Evolutionary conservation across 2,329 filamentous ascomycete species (phyloP).

Genomic region (Xylariaceae sp.): DNA sequence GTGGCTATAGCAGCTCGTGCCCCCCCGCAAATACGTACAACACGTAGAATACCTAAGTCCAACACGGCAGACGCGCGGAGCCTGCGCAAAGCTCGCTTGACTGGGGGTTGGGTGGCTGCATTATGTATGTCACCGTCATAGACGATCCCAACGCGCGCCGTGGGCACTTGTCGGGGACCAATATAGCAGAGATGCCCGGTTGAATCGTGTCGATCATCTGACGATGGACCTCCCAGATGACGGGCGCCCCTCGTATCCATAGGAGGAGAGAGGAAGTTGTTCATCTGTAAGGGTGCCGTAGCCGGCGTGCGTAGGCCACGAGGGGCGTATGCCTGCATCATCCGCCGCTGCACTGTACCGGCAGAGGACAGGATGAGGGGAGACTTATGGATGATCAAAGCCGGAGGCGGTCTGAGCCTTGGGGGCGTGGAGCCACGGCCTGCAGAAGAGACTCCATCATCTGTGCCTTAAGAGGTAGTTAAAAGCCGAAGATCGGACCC

Average conservation of each 20-base stretch:
- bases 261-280: slow-evolving; percentile 7
- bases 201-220: slow-evolving; percentile 30
- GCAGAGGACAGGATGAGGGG: slow-evolving; percentile 3
- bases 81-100: slow-evolving; percentile 12
- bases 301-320: slow-evolving; percentile 10
- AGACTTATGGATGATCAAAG: background rate
- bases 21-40: background rate
- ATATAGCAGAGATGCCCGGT: slow-evolving; percentile 27
- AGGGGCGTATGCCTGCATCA: slow-evolving; percentile 7
- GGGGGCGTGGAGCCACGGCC: slow-evolving; percentile 6
- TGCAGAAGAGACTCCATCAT: slow-evolving; percentile 2
- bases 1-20: slow-evolving; percentile 14
- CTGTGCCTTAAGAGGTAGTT: background rate
- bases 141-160: slow-evolving; percentile 18
- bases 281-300: slow-evolving; percentile 10
- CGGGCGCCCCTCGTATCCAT: slow-evolving; percentile 10
- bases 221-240: slow-evolving; percentile 21
- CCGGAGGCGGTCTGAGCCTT: background rate
- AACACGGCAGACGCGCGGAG: slow-evolving; percentile 6
- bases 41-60: background rate
- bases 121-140: slow-evolving; percentile 13
- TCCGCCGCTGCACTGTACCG: slow-evolving; percentile 12
- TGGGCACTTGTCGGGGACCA: slow-evolving; percentile 10
- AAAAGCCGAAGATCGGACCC: slow-evolving; percentile 4
- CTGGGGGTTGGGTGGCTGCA: slow-evolving; percentile 15